Evolutionary conservation across 2,329 filamentous ascomycete genomes (phyloP).

Genomic region (Penicillium verrucosum): DNA sequence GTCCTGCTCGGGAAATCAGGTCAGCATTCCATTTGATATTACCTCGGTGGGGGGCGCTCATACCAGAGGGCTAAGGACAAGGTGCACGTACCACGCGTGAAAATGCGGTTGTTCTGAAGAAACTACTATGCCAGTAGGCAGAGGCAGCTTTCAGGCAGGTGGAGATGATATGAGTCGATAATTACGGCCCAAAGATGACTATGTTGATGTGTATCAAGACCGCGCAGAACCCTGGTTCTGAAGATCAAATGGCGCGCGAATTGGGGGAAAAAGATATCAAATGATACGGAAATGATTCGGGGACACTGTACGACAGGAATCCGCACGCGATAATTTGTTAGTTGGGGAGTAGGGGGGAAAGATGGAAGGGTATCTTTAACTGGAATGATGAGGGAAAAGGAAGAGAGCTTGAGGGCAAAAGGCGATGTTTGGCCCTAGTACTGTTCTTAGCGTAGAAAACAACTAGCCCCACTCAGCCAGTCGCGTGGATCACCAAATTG

Average conservation of each 20-base stretch:
- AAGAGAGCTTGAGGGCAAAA: slow-evolving; percentile 38
- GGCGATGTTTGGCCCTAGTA: slow-evolving; percentile 43
- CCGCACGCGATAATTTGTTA: slow-evolving; percentile 12
- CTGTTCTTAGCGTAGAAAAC: slow-evolving; percentile 38
- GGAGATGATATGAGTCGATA: slow-evolving; percentile 25
- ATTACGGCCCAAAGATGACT: slow-evolving; percentile 19
- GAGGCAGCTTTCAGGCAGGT: slow-evolving; percentile 15
- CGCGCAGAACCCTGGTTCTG: slow-evolving; percentile 24
- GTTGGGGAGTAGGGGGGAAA: slow-evolving; percentile 14
- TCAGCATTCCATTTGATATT: slow-evolving; percentile 38
- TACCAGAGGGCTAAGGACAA: slow-evolving; percentile 29
- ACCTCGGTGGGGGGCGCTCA: slow-evolving; percentile 32
- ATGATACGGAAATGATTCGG: slow-evolving; percentile 17
- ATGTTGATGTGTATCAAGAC: slow-evolving; percentile 26
- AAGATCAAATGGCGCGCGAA: slow-evolving; percentile 19
- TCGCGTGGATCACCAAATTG: slow-evolving; percentile 30
- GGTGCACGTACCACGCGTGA: slow-evolving; percentile 39
- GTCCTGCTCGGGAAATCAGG: slow-evolving; percentile 27
- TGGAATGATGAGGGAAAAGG: slow-evolving; percentile 32
- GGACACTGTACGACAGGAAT: slow-evolving; percentile 12
- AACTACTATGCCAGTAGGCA: slow-evolving; percentile 21
- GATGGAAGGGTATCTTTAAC: slow-evolving; percentile 24
- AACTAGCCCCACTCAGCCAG: slow-evolving; percentile 38
- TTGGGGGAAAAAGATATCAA: slow-evolving; percentile 10
- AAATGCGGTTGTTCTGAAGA: slow-evolving; percentile 28